A percentile compares a stretch with the other conserved stretches of the same genome.
Evolutionary conservation across 768 basidiomycete genomes (phyloP).

Genomic region (Naganishia randhawae): DNA sequence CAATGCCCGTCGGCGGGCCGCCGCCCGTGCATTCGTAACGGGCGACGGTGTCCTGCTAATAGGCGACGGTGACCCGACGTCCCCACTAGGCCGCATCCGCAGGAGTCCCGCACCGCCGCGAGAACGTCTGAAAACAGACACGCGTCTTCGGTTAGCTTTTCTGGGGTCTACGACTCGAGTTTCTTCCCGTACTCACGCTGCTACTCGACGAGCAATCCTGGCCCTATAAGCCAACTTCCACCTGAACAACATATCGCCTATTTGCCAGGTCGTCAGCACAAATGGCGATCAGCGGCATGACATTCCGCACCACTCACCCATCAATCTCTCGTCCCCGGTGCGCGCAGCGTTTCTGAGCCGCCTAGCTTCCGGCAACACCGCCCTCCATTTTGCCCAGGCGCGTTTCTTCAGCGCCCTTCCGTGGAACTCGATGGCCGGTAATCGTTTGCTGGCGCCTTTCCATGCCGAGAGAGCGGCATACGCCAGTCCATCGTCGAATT

Average conservation of each 20-base stretch:
- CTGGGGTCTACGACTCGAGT: background rate
- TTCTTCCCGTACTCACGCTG: slow-evolving; percentile 21
- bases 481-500: slow-evolving; percentile 24
- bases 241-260: slow-evolving; percentile 17
- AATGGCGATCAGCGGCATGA: background rate
- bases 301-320: slow-evolving; percentile 3
- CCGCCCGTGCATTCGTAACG: background rate
- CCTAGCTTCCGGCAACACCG: slow-evolving; percentile 26
- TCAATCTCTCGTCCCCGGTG: slow-evolving; percentile 4
- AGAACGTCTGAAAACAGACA: slow-evolving; percentile 12
- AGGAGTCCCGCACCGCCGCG: slow-evolving; percentile 15
- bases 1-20: slow-evolving; percentile 4
- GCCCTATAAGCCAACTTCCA: slow-evolving; percentile 32
- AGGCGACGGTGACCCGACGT: background rate
- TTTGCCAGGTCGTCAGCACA: background rate
- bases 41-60: slow-evolving; percentile 16
- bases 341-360: slow-evolving; percentile 12
- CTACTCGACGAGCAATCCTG: slow-evolving; percentile 27
- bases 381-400: slow-evolving; percentile 26
- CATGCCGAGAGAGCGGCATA: slow-evolving; percentile 22
- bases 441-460: slow-evolving; percentile 22
- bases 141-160: background rate
- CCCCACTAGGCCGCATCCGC: slow-evolving; percentile 18
- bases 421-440: slow-evolving; percentile 28
- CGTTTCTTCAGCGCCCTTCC: slow-evolving; percentile 1